Evolutionary conservation across 108 stramenopile genomes (phyloP).

Genomic region (Phaeodactylum tricornutum): DNA sequence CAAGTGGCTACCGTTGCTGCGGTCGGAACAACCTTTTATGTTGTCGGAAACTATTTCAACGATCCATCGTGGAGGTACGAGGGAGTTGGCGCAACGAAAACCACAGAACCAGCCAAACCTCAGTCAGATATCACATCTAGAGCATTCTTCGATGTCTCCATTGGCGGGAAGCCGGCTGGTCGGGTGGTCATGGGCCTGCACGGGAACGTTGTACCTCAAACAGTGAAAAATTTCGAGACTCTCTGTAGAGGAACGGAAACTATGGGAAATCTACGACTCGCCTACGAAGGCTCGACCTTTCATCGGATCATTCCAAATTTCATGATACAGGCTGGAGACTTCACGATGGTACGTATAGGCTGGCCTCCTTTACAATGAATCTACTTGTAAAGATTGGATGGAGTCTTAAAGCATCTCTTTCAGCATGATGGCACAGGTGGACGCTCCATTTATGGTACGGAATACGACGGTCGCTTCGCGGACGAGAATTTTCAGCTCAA

Average conservation of each 20-base stretch:
- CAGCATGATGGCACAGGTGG: conserved; percentile 85
- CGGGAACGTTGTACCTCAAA: conserved; percentile 84
- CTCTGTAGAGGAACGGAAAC: conserved; percentile 68
- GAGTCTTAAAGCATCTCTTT: no score
- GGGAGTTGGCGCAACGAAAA: conserved; percentile 6
- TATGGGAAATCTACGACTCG: no score
- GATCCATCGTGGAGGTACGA: conserved; percentile 11
- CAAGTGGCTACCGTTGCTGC: conserved; percentile 21
- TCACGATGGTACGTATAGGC: no score
- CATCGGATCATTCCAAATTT: conserved; percentile 87
- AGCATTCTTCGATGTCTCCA: conserved; percentile 78
- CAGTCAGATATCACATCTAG: conserved; percentile 45
- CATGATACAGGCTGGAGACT: conserved; percentile 89
- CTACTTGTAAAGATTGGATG: no score
- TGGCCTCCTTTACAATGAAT: no score
- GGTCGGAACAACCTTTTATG: conserved; percentile 16
- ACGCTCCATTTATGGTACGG: no score
- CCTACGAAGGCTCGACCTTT: conserved; percentile 85
- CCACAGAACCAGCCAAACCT: conserved; percentile 11
- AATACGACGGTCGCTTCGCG: conserved; percentile 56
- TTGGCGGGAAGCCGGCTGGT: conserved; percentile 61
- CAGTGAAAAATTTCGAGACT: conserved; percentile 78
- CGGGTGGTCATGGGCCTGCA: conserved; percentile 88
- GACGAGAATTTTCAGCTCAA: conserved; percentile 92
- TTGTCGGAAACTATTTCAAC: conserved; percentile 9